phyloP scores from a whole-genome alignment of 306 rosid genomes.

The Prunus dulcis region DNA sequence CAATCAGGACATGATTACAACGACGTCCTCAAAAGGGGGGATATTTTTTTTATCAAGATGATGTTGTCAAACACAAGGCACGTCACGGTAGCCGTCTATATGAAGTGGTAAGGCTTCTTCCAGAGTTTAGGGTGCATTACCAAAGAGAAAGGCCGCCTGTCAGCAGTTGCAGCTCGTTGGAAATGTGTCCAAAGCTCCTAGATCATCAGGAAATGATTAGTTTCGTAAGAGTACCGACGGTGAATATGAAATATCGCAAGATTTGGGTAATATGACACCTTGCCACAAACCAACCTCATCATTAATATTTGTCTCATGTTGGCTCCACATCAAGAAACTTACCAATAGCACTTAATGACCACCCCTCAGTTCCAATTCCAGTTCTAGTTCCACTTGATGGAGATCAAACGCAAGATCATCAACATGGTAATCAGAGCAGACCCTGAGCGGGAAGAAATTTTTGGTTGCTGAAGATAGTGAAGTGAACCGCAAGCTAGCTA shows the following conservation, averaged over 20 bases:
- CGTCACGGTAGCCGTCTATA: conserved; percentile 61
- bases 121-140: conserved; percentile 55
- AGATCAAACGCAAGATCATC: conserved; percentile 23
- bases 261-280: not conserved
- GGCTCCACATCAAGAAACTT: conserved; percentile 14
- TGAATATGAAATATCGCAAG: conserved; percentile 4
- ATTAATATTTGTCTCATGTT: not conserved
- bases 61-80: conserved; percentile 44
- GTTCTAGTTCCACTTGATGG: not conserved
- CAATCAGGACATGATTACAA: not conserved
- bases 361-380: not conserved
- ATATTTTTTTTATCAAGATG: conserved; percentile 32
- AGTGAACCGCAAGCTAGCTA: conserved; percentile 31
- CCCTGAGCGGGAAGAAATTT: conserved; percentile 56
- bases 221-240: not conserved
- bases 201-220: not conserved
- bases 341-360: not conserved
- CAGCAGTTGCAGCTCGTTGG: not conserved
- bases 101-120: conserved; percentile 52
- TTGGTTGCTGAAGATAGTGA: conserved; percentile 58
- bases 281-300: not conserved
- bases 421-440: conserved; percentile 6
- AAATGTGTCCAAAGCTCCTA: not conserved
- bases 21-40: conserved; percentile 2
- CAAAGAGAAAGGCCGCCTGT: conserved; percentile 4